Evolutionary conservation across 805 yeast genomes (phyloP).

Genomic region (Candida jianshihensis): DNA sequence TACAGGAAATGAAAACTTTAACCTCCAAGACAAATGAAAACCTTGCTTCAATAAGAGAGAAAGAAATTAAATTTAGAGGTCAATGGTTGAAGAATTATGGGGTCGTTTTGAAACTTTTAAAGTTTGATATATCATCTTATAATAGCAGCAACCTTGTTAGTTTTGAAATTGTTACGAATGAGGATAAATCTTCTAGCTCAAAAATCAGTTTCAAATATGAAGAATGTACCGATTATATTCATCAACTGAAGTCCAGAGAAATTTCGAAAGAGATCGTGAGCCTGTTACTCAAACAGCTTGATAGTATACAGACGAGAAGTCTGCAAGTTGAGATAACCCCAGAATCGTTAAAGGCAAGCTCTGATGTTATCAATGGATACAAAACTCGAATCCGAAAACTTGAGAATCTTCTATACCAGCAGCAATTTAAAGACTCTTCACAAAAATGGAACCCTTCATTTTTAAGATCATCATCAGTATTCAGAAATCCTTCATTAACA

Average conservation of each 20-base stretch:
- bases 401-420: slow-evolving; percentile 72
- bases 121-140: slow-evolving; percentile 16
- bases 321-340: slow-evolving; percentile 6
- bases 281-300: slow-evolving; percentile 32
- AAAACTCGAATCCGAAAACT: slow-evolving; percentile 67
- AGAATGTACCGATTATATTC: slow-evolving; percentile 32
- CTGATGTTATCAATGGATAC: slow-evolving; percentile 45
- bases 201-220: slow-evolving; percentile 8
- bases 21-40: slow-evolving; percentile 44
- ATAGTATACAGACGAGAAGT: slow-evolving; percentile 26
- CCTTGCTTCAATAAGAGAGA: slow-evolving; percentile 46
- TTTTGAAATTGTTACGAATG: slow-evolving; percentile 15
- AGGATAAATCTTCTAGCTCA: slow-evolving; percentile 1
- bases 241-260: slow-evolving; percentile 23
- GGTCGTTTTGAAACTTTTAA: slow-evolving; percentile 31
- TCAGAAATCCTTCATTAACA: slow-evolving; percentile 7
- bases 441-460: slow-evolving; percentile 31
- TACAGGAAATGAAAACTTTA: slow-evolving; percentile 20
- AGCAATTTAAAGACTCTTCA: slow-evolving; percentile 50
- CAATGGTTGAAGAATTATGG: slow-evolving; percentile 65
- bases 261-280: slow-evolving; percentile 28
- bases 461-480: slow-evolving; percentile 5
- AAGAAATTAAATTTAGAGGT: slow-evolving; percentile 47
- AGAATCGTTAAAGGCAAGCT: neutral
- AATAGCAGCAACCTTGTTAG: slow-evolving; percentile 12